Base-by-base conservation (phyloP, 163 green algal genomes). In the Prototheca cutis region DNA sequence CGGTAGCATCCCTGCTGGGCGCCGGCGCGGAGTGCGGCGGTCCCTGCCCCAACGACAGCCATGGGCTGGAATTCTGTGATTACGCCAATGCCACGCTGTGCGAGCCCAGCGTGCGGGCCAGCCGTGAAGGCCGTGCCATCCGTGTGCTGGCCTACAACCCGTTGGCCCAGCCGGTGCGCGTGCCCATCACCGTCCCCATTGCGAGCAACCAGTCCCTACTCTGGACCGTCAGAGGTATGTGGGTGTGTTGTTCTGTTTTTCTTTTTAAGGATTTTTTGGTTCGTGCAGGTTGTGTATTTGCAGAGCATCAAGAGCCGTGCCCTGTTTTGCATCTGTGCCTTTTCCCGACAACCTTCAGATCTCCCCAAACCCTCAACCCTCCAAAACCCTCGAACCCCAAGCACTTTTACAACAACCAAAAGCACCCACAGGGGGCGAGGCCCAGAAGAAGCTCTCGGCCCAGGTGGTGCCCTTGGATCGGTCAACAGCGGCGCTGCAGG, bases 101-200 rank as follows among this genome's bases (percentile, higher is more conserved):
- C 65, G 59, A 42, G 0, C 21, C 66, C 1, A 81, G 53, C 4
- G 70, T 82, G 59, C n/a, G 21, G 30, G 25, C 51, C 31, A 65
- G 58, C 3, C 25, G 62, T 28, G 24, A 30, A 8, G 47, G 51
- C 1, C n/a, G 59, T 19, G 32, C 55, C 48, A 55, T 93, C 25
- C 36, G 78, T 25, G 78, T 91, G 4, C 69, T 81, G 21, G 54
- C 75, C 4, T 94, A 91, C 77, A 95, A 95, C 65, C 65, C 83
- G 4, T 63, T 90, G 27, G 76, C 65, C 4, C 89, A 75, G 80
- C 36, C 53, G 2, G 74, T 87, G 1, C 57, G 33, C 18, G 69
- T 79, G 30, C 27, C 66, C 31, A 34, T 95, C 21, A 63, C 79
- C 7, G 63, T 95, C 47, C 87, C 86, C 3, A 28, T 77, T 39